A percentile compares a stretch with the other conserved stretches of the same genome.
phyloP scores from a whole-genome alignment of 2,329 filamentous ascomycete species.

The Pestalotiopsis sp. region DNA sequence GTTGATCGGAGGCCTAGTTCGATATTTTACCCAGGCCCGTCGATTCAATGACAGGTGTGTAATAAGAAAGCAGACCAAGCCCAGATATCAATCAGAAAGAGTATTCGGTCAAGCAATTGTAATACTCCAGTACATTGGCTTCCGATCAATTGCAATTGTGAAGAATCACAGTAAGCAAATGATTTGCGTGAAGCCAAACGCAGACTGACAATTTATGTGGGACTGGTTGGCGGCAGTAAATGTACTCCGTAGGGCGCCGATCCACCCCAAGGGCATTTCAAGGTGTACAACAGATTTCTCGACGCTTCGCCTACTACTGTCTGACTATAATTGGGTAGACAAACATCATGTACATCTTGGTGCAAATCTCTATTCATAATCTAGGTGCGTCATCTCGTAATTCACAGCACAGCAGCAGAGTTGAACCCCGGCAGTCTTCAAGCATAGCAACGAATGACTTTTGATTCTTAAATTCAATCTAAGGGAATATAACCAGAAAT shows the following conservation, averaged over 20 bases:
- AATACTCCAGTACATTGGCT: too few relatives aligned
- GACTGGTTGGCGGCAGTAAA: slow-evolving; percentile 3
- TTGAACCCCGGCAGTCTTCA: neutral
- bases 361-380: neutral
- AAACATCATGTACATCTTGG: neutral
- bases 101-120: too few relatives aligned
- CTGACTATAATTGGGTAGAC: too few relatives aligned
- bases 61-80: too few relatives aligned
- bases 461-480: neutral
- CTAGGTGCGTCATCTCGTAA: neutral
- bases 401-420: neutral
- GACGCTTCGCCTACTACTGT: too few relatives aligned
- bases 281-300: neutral
- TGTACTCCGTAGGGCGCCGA: neutral
- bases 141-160: neutral
- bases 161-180: neutral
- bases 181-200: neutral
- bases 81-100: too few relatives aligned
- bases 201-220: neutral
- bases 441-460: slow-evolving; percentile 5
- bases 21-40: neutral
- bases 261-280: neutral
- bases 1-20: neutral
- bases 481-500: neutral
- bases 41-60: neutral